Base-by-base conservation (phyloP, 495 filamentous ascomycete species). In the Penicillium salamii region DNA sequence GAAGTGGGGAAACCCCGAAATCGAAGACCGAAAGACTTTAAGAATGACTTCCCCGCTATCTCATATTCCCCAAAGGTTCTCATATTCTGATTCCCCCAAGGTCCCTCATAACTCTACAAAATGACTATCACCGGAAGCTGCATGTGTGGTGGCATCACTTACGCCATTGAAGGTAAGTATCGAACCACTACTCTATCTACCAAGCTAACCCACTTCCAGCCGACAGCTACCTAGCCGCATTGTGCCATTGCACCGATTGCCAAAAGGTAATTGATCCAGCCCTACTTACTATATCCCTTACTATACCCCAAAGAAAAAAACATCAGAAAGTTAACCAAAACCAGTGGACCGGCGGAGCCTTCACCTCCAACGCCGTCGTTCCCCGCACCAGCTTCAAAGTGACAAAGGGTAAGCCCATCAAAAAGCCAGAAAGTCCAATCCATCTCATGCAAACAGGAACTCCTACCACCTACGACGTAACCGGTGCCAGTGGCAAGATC, bases 191-290 rank as follows among this genome's bases (percentile, higher is more conserved):
- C 7, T 32, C 13, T 21, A 1, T 13, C 21, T 19, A 23, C 8
- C 14, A 15, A 15, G 11, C 33, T 42, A 43, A 32, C 35, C 17
- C 28, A 3, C 20, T 43, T 32, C 41, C 38, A 67, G 68, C 55
- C 15, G 66, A 72, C 35, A 54, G 62, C 15, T 60, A 65, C 23
- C 31, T 61, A 6, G 55, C 61, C 4, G 74, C 72, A 15, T 61
- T 78, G 26, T 78, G 75, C 61, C 72, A 78, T 54, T 78, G 74
- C 63, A 58, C 49, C 9, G 74, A 76, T 42, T 78, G 73, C 55
- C 73, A 77, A 49, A 78, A 73, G 65, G 66, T 65, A 53, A 33
- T 26, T 20, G 17, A 18, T 40, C 0, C 24, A n/a, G n/a, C n/a
- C n/a, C n/a, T n/a, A n/a, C n/a, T n/a, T n/a, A n/a, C n/a, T n/a